A percentile compares a stretch with the other conserved stretches of the same genome.
phyloP scores from a whole-genome alignment of 371 early-diverging fungal genomes.

The Mortierella sp. region DNA sequence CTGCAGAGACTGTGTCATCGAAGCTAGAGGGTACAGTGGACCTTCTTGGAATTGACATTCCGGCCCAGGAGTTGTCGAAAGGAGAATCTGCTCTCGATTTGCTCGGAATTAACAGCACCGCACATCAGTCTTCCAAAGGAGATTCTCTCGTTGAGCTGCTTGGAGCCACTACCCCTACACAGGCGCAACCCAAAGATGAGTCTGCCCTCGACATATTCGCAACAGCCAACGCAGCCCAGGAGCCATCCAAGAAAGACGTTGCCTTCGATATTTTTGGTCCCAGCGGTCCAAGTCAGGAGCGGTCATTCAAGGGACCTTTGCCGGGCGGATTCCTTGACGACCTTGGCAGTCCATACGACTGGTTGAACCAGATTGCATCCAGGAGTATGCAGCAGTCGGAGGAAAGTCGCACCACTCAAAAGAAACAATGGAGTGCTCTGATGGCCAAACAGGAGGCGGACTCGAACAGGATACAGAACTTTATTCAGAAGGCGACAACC shows the following conservation, averaged over 20 bases:
- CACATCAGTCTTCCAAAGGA: background rate
- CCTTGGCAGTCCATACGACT: slow-evolving; percentile 29
- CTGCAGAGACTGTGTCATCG: background rate
- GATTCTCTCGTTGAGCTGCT: background rate
- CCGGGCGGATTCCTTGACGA: slow-evolving; percentile 14
- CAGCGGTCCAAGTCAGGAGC: background rate
- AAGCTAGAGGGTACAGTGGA: background rate
- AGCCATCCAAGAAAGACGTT: background rate
- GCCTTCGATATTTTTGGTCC: background rate
- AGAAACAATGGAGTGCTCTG: slow-evolving; percentile 22
- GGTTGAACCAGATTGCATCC: slow-evolving; percentile 26
- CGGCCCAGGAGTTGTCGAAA: background rate
- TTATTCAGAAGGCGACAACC: slow-evolving; percentile 18
- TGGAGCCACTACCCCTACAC: background rate
- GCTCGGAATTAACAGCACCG: background rate
- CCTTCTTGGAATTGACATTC: background rate
- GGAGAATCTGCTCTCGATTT: background rate
- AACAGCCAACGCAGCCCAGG: no score
- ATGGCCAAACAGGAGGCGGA: slow-evolving; percentile 42
- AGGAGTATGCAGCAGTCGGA: slow-evolving; percentile 20
- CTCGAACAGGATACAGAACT: slow-evolving; percentile 21
- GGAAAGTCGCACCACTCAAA: slow-evolving; percentile 10
- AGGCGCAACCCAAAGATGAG: background rate
- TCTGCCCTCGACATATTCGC: background rate
- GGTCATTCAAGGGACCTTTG: background rate